These are phyloP conservation scores for Claviceps quebecensis DNA, from an alignment of 2,329 filamentous ascomycete genomes.

Conservation along the genomic window DNA sequence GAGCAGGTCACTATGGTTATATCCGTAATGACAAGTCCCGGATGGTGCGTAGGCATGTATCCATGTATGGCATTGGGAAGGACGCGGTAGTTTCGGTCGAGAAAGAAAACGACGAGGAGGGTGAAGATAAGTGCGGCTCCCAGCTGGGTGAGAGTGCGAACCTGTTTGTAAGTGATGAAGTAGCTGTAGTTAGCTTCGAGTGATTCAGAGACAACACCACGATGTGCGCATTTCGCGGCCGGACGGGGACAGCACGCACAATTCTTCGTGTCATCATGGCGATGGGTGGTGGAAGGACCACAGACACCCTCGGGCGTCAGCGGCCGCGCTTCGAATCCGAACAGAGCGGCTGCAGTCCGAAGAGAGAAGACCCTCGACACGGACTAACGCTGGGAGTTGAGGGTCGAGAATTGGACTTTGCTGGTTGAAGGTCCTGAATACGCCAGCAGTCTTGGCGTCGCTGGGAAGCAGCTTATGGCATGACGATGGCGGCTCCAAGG, in stretches of 20 bases:
- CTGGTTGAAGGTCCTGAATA: neutral
- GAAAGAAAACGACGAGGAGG: conserved; percentile 60
- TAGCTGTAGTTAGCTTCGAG: neutral
- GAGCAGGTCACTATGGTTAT: conserved; percentile 67
- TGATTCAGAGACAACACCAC: no score
- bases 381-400: neutral
- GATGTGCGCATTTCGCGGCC: no score
- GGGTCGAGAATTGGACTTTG: no score
- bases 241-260: conserved; percentile 12
- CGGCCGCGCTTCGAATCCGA: neutral
- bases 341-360: neutral
- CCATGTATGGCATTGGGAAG: conserved; percentile 75
- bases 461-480: neutral
- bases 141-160: conserved; percentile 63
- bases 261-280: conserved; percentile 23
- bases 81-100: conserved; percentile 80
- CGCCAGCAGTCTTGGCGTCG: neutral
- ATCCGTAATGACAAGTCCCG: conserved; percentile 75
- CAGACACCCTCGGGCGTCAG: neutral
- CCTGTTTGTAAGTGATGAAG: conserved; percentile 24
- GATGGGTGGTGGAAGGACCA: neutral
- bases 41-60: conserved; percentile 74
- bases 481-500: neutral
- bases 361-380: neutral
- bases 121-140: conserved; percentile 49